A percentile compares a stretch with the other conserved stretches of the same genome.
Conservation (phyloP, 1,284 basidiomycete species). For the Moniliophthora roreri region DNA sequence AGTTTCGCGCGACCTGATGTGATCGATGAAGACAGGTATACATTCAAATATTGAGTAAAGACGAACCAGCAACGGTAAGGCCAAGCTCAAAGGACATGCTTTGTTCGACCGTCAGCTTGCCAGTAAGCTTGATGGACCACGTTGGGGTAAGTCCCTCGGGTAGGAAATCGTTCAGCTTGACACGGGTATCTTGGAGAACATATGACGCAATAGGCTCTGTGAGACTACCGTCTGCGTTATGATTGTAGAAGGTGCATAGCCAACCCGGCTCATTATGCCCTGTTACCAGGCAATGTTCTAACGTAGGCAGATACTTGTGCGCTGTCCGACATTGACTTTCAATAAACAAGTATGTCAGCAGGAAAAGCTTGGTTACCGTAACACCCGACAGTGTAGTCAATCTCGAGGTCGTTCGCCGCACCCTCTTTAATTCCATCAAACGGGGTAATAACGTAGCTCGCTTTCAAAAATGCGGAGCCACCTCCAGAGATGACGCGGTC, state of each 20-base stretch:
- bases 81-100: constrained; percentile 53
- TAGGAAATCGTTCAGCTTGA: constrained; percentile 68
- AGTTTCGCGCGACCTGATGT: constrained; percentile 52
- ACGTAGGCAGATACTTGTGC: constrained; percentile 60
- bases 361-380: constrained; percentile 42
- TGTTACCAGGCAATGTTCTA: constrained; percentile 55
- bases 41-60: not conserved
- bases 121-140: constrained; percentile 54
- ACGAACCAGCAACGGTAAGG: constrained; percentile 50
- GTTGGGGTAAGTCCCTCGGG: constrained; percentile 45
- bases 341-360: not conserved
- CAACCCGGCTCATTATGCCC: constrained; percentile 54
- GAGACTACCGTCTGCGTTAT: constrained; percentile 44
- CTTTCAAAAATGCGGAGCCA: constrained; percentile 70
- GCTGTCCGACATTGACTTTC: constrained; percentile 33
- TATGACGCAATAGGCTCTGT: constrained; percentile 39
- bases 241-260: constrained; percentile 60
- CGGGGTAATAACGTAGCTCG: constrained; percentile 69
- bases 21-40: constrained; percentile 1
- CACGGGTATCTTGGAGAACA: constrained; percentile 56
- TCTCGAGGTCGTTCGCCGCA: constrained; percentile 42
- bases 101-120: constrained; percentile 40
- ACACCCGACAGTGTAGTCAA: constrained; percentile 57
- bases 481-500: constrained; percentile 69
- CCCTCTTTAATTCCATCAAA: constrained; percentile 55